A percentile compares a stretch with the other conserved stretches of the same genome.
phyloP scores from a whole-genome alignment of 1,284 basidiomycete species.

The Heterobasidion occidentale region DNA sequence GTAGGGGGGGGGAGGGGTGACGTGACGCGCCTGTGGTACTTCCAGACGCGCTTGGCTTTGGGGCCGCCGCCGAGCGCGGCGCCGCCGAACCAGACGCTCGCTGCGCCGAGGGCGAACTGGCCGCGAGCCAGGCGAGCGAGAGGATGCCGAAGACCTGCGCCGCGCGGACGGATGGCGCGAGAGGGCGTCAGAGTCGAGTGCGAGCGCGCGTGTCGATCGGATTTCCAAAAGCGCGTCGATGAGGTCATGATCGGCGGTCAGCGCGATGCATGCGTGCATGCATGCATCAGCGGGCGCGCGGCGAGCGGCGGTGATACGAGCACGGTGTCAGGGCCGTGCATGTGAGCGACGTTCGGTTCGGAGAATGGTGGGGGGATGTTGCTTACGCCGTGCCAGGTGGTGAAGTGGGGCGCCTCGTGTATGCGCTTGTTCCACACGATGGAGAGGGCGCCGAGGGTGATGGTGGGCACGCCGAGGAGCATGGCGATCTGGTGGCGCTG shows the following conservation, averaged over 20 bases:
- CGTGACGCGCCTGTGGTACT: constrained; percentile 63
- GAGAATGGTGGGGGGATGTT: not conserved
- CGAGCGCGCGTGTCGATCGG: no score
- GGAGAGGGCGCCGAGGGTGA: constrained; percentile 45
- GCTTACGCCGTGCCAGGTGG: constrained; percentile 61
- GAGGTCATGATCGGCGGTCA: no score
- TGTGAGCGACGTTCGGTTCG: no score
- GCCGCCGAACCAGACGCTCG: constrained; percentile 64
- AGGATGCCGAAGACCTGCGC: constrained; percentile 49
- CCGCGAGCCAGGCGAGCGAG: constrained; percentile 42
- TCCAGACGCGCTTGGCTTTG: constrained; percentile 65
- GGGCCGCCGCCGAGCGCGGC: constrained; percentile 54
- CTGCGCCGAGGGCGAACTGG: constrained; percentile 53
- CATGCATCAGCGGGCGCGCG: constrained; percentile 5
- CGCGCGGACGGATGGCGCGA: not conserved
- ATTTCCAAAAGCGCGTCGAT: no score
- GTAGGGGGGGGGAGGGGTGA: constrained; percentile 5
- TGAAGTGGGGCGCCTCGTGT: constrained; percentile 42
- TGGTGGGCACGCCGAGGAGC: constrained; percentile 43
- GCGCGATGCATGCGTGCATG: not conserved
- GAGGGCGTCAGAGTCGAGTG: no score
- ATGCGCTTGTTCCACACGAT: constrained; percentile 49
- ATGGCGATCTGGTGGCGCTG: constrained; percentile 55
- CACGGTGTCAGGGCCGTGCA: no score
- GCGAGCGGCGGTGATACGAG: not conserved